A percentile compares a stretch with the other conserved stretches of the same genome.
Conservation (phyloP, 202 grass and related monocot genomes). For the Eragrostis tef region DNA sequence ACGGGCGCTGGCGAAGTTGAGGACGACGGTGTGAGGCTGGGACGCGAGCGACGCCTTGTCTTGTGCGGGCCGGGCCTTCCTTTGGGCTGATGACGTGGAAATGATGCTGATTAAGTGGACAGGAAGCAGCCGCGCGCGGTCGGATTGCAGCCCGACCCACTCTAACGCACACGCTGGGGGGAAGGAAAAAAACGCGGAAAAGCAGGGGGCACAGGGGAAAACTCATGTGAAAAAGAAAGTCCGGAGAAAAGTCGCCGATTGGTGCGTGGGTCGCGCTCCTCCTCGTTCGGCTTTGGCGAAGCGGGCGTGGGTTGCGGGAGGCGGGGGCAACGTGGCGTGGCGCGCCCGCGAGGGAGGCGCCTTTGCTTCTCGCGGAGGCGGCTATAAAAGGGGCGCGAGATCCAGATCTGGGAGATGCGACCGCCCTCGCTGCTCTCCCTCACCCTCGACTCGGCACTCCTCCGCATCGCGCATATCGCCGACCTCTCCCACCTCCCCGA, state of each 20-base stretch:
- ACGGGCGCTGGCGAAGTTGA: slow-evolving; percentile 15
- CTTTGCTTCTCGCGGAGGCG: slow-evolving; percentile 37
- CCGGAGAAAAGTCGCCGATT: slow-evolving; percentile 12
- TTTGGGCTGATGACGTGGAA: background rate
- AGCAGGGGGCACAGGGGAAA: background rate
- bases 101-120: background rate
- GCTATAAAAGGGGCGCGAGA: slow-evolving; percentile 47
- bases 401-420: slow-evolving; percentile 75
- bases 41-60: background rate
- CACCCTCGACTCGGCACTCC: slow-evolving; percentile 74
- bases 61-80: background rate
- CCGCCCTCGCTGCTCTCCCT: slow-evolving; percentile 84
- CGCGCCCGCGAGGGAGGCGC: background rate
- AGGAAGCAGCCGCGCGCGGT: background rate
- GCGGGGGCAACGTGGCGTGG: slow-evolving; percentile 50
- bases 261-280: slow-evolving; percentile 6
- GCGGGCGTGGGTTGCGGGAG: slow-evolving; percentile 13
- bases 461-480: slow-evolving; percentile 64
- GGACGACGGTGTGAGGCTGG: slow-evolving; percentile 14
- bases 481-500: slow-evolving; percentile 79
- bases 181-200: too few species aligned
- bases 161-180: background rate
- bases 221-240: too few species aligned
- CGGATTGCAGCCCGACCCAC: background rate
- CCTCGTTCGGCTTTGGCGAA: background rate